Evolutionary conservation across 163 green algal genomes (phyloP).

Genomic region (Chlorella variabilis): DNA sequence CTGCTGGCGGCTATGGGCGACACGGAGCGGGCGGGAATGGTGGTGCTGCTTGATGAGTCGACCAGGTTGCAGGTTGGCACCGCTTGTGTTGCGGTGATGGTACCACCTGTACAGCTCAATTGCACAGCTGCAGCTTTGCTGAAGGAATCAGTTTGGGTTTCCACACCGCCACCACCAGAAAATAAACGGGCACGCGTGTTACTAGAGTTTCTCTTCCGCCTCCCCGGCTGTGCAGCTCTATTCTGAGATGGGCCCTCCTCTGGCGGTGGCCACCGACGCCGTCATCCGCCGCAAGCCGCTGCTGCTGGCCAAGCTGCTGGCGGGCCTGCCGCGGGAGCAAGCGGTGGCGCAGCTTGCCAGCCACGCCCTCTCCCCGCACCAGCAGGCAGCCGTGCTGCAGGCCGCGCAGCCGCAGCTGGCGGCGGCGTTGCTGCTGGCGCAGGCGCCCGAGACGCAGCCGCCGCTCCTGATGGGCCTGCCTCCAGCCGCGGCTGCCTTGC

Average conservation of each 20-base stretch:
- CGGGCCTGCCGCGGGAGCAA: neutral
- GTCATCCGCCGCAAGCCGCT: constrained; percentile 22
- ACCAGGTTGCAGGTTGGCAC: neutral
- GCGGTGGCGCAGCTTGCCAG: neutral
- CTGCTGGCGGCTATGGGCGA: constrained; percentile 14
- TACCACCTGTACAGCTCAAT: too few species aligned
- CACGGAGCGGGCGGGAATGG: neutral
- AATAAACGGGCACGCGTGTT: too few species aligned
- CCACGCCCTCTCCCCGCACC: neutral
- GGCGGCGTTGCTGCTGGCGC: neutral
- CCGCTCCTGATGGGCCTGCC: neutral
- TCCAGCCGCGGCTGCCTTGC: neutral
- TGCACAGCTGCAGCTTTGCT: too few species aligned
- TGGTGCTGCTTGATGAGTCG: neutral
- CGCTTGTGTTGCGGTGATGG: too few species aligned
- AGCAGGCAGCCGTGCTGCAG: constrained; percentile 13
- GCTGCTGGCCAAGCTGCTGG: constrained; percentile 22
- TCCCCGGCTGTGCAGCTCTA: neutral
- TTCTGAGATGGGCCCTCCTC: neutral
- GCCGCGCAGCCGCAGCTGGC: neutral
- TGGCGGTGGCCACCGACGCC: constrained; percentile 5
- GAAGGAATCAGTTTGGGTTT: too few species aligned
- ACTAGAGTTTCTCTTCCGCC: too few species aligned
- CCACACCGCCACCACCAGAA: too few species aligned
- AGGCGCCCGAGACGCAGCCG: neutral